These are phyloP conservation scores for Blastobotrys persicus DNA, from an alignment of 1,139 yeast genomes.

Conservation along the genomic window DNA sequence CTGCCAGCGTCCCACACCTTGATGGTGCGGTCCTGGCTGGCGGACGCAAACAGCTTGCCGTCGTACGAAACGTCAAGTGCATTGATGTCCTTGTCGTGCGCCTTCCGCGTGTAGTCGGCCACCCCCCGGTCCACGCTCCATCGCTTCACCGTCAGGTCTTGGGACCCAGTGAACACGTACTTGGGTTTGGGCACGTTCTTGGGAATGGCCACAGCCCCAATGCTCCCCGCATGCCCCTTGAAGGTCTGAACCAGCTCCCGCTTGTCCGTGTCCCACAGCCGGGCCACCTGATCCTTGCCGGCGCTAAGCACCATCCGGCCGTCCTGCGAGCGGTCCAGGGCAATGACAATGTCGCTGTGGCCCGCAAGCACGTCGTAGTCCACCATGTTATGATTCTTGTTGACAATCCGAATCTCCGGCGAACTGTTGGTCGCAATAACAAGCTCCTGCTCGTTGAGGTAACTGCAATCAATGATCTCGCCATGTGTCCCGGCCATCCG, in stretches of 20 bases:
- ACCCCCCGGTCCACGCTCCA: constrained; percentile 54
- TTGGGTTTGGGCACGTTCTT: constrained; percentile 55
- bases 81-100: constrained; percentile 95
- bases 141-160: constrained; percentile 84
- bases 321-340: constrained; percentile 71
- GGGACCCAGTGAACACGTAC: constrained; percentile 80
- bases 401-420: constrained; percentile 75
- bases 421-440: constrained; percentile 88
- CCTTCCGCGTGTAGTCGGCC: constrained; percentile 86
- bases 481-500: constrained; percentile 93
- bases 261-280: constrained; percentile 64
- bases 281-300: constrained; percentile 84
- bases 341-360: constrained; percentile 80
- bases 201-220: constrained; percentile 79
- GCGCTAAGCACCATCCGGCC: constrained; percentile 92
- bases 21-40: constrained; percentile 91
- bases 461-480: constrained; percentile 79
- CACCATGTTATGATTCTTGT: constrained; percentile 44
- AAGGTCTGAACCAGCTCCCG: constrained; percentile 37
- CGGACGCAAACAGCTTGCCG: constrained; percentile 84
- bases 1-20: constrained; percentile 80
- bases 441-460: constrained; percentile 57
- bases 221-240: constrained; percentile 81
- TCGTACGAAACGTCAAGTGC: constrained; percentile 85
- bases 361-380: constrained; percentile 70